phyloP scores from a whole-genome alignment of 805 yeast genomes.

The Saccharomycopsis fodiens region DNA sequence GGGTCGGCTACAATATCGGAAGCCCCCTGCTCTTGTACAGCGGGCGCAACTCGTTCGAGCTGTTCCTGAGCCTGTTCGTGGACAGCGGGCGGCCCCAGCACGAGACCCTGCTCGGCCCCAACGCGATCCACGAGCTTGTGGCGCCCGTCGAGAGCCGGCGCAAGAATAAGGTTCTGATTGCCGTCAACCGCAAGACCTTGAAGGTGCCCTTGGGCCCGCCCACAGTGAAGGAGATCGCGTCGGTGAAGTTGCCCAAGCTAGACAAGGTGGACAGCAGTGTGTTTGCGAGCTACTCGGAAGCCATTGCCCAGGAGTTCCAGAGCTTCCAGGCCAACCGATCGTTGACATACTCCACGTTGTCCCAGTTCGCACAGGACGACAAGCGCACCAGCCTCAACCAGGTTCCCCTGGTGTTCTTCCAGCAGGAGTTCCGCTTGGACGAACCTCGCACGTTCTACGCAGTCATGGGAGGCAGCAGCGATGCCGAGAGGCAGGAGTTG shows the following conservation, averaged over 20 bases:
- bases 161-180: conserved; percentile 25
- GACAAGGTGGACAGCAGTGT: conserved; percentile 36
- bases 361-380: conserved; percentile 25
- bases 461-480: conserved; percentile 37
- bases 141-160: conserved; percentile 45
- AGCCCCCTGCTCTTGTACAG: conserved; percentile 14
- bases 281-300: conserved; percentile 37
- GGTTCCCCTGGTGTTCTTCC: conserved; percentile 67
- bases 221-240: conserved; percentile 77
- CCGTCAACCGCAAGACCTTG: conserved; percentile 30
- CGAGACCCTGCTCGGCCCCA: conserved; percentile 50
- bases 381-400: conserved; percentile 25
- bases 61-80: conserved; percentile 12
- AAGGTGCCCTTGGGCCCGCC: conserved; percentile 54
- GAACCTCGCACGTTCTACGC: conserved; percentile 77
- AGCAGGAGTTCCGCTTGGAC: conserved; percentile 67
- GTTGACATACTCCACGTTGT: conserved; percentile 36
- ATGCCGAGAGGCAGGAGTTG: conserved; percentile 25
- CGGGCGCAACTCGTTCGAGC: conserved; percentile 16
- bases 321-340: conserved; percentile 36
- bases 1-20: conserved; percentile 21
- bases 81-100: conserved; percentile 8
- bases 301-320: conserved; percentile 38
- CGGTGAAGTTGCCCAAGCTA: conserved; percentile 54
- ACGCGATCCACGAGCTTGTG: conserved; percentile 71